phyloP scores from a whole-genome alignment of 1,139 yeast genomes.

The Nakaseomyces bracarensis region DNA sequence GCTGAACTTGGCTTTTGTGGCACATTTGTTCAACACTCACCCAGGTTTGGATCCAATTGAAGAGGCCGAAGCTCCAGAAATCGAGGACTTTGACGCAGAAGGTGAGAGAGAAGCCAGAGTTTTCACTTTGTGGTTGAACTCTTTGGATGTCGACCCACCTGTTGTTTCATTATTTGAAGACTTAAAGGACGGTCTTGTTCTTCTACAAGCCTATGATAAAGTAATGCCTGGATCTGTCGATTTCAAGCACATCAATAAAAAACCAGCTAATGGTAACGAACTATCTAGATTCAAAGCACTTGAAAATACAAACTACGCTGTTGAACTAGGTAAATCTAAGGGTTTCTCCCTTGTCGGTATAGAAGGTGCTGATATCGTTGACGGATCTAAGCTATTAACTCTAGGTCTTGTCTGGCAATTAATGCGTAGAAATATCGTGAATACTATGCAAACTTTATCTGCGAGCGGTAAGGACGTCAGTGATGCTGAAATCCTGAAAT shows the following conservation, averaged over 20 bases:
- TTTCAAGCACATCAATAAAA: slow-evolving; percentile 71
- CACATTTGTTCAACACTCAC: slow-evolving; percentile 88
- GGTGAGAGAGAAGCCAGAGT: slow-evolving; percentile 99
- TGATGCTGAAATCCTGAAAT: slow-evolving; percentile 77
- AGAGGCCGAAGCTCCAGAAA: slow-evolving; percentile 80
- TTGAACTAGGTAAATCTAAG: slow-evolving; percentile 87
- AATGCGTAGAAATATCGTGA: slow-evolving; percentile 90
- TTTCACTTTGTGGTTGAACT: slow-evolving; percentile 93
- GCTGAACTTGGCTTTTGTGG: slow-evolving; percentile 92
- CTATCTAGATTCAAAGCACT: slow-evolving; percentile 86
- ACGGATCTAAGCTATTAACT: slow-evolving; percentile 82
- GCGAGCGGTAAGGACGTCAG: slow-evolving; percentile 65
- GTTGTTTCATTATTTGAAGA: slow-evolving; percentile 89
- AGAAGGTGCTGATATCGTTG: slow-evolving; percentile 95
- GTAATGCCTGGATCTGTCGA: slow-evolving; percentile 91
- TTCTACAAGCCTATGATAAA: slow-evolving; percentile 89
- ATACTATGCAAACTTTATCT: slow-evolving; percentile 68
- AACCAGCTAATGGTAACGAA: slow-evolving; percentile 62
- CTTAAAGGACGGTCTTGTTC: slow-evolving; percentile 81
- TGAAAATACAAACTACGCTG: slow-evolving; percentile 94
- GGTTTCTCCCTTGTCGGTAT: slow-evolving; percentile 92
- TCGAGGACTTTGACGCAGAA: slow-evolving; percentile 94
- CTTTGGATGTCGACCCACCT: slow-evolving; percentile 92
- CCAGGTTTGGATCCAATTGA: slow-evolving; percentile 96
- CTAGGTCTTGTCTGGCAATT: slow-evolving; percentile 98